A percentile compares a stretch with the other conserved stretches of the same genome.
Evolutionary conservation across 1,139 yeast genomes (phyloP).

Genomic region (Schwanniomyces etchellsii): DNA sequence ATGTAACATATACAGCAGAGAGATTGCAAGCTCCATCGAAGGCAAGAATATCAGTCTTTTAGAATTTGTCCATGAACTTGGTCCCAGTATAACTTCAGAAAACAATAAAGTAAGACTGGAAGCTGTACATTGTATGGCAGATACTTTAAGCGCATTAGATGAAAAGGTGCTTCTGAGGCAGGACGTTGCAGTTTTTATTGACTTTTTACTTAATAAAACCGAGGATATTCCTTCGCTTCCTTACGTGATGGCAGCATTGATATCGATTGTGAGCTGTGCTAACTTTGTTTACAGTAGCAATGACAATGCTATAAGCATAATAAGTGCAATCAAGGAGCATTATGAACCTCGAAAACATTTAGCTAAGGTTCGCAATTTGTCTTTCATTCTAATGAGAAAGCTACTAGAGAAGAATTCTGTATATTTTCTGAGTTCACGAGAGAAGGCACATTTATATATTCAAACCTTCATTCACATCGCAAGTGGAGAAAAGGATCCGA

Average conservation of each 20-base stretch:
- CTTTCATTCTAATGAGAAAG: slow-evolving; percentile 46
- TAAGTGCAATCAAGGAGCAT: slow-evolving; percentile 34
- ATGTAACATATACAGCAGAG: not conserved
- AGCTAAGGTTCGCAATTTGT: slow-evolving; percentile 59
- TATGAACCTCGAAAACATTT: slow-evolving; percentile 59
- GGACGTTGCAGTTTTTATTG: slow-evolving; percentile 63
- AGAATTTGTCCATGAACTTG: slow-evolving; percentile 31
- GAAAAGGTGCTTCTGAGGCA: slow-evolving; percentile 42
- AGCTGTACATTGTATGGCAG: slow-evolving; percentile 57
- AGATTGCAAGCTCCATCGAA: not conserved
- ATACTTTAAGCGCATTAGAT: slow-evolving; percentile 37
- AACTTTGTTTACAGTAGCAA: slow-evolving; percentile 28
- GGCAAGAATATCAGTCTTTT: slow-evolving; percentile 18
- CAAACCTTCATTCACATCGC: slow-evolving; percentile 62
- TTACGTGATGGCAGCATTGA: slow-evolving; percentile 52
- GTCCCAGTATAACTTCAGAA: slow-evolving; percentile 59
- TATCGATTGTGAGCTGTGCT: slow-evolving; percentile 45
- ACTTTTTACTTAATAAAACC: slow-evolving; percentile 59
- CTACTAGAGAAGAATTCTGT: slow-evolving; percentile 21
- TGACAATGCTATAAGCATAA: slow-evolving; percentile 26
- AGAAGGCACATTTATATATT: slow-evolving; percentile 36
- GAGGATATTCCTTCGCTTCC: slow-evolving; percentile 56
- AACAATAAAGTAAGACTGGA: slow-evolving; percentile 45
- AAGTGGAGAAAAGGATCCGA: slow-evolving; percentile 90
- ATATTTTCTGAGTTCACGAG: slow-evolving; percentile 10